These are phyloP conservation scores for Phellopilus nigrolimitatus DNA, from an alignment of 1,284 basidiomycete species.

Conservation along the genomic window DNA sequence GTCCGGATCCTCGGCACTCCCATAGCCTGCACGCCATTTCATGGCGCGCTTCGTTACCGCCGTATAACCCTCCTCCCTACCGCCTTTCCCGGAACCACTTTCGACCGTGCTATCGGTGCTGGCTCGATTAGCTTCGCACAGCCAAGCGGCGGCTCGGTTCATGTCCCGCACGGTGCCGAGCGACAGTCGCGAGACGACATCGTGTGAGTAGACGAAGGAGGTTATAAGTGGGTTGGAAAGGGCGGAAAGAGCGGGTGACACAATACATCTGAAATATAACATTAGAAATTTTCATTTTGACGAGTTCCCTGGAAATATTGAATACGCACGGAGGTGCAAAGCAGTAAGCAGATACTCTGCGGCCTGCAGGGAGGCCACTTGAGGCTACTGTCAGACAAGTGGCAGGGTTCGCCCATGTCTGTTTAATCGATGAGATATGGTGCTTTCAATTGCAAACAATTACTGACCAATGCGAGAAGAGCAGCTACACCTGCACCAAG, in stretches of 20 bases:
- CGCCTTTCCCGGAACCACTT: too few relatives aligned
- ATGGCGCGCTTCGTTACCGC: constrained; percentile 57
- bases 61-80: constrained; percentile 45
- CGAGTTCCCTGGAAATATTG: constrained; percentile 20
- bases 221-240: constrained; percentile 59
- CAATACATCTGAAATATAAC: constrained; percentile 43
- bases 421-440: constrained; percentile 11
- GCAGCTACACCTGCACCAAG: constrained; percentile 83
- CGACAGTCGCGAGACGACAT: constrained; percentile 74
- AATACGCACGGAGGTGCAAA: constrained; percentile 72
- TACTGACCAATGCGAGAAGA: constrained; percentile 64
- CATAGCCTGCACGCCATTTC: constrained; percentile 52
- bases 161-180: constrained; percentile 76
- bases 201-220: constrained; percentile 78
- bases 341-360: constrained; percentile 70
- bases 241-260: constrained; percentile 50
- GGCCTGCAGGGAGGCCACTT: constrained; percentile 64
- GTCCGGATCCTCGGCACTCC: constrained; percentile 50
- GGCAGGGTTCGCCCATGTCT: constrained; percentile 82
- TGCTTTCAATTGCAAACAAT: not conserved
- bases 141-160: constrained; percentile 68
- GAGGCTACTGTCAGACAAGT: constrained; percentile 68
- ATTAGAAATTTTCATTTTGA: too few relatives aligned
- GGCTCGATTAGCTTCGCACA: constrained; percentile 63
- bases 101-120: constrained; percentile 22